Percentiles rank a stretch among this genome's conserved stretches.
phyloP scores from a whole-genome alignment of 2,329 filamentous ascomycete genomes.

The Hypoxylon sp. region DNA sequence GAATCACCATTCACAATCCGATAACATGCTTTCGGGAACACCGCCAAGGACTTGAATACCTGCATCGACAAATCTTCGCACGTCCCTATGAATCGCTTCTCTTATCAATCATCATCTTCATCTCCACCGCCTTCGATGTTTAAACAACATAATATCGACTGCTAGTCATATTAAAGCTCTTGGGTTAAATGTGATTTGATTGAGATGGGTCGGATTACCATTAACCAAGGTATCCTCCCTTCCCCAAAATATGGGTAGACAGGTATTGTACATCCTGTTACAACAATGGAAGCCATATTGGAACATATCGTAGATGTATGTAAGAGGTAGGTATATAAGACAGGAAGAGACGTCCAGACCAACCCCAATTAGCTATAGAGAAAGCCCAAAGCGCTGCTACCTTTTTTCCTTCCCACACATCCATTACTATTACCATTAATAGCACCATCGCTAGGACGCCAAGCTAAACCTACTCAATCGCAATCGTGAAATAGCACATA shows the following conservation, averaged over 20 bases:
- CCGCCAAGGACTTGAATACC: background rate
- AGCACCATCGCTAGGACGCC: slow-evolving; percentile 18
- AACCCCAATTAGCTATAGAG: slow-evolving; percentile 16
- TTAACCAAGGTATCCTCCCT: background rate
- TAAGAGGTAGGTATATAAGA: background rate
- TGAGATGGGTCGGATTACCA: background rate
- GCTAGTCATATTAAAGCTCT: background rate
- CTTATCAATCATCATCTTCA: background rate
- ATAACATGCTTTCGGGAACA: background rate
- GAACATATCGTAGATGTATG: slow-evolving; percentile 10
- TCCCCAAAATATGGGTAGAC: slow-evolving; percentile 9
- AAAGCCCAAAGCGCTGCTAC: slow-evolving; percentile 28
- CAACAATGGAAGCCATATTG: slow-evolving; percentile 7
- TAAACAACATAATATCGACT: background rate
- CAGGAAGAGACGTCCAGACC: slow-evolving; percentile 22
- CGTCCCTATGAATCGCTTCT: background rate
- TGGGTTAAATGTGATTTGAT: background rate
- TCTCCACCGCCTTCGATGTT: background rate
- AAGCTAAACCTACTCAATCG: slow-evolving; percentile 26
- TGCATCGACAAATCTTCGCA: background rate
- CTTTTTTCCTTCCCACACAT: slow-evolving; percentile 11
- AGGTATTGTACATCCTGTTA: slow-evolving; percentile 14
- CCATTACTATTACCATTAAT: slow-evolving; percentile 22
- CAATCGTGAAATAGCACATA: slow-evolving; percentile 13
- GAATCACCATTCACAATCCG: background rate